Evolutionary conservation across 2,329 filamentous ascomycete species (phyloP).

Genomic region (Aspergillus pseudotamarii): DNA sequence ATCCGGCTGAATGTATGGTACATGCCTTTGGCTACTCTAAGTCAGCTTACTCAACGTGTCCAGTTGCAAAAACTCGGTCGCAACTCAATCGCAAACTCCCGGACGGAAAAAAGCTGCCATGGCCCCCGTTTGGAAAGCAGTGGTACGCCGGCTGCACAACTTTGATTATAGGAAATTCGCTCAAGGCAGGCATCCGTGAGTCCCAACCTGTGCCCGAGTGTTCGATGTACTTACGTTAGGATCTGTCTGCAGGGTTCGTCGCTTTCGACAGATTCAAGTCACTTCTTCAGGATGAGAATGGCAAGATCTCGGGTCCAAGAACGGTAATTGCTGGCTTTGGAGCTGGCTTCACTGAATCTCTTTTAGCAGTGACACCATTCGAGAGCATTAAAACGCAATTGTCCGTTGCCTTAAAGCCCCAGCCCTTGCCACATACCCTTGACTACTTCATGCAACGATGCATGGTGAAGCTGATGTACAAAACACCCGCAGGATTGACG

Average conservation of each 20-base stretch:
- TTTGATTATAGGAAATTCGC: slow-evolving; percentile 91
- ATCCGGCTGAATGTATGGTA: slow-evolving; percentile 82
- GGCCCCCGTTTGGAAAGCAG: slow-evolving; percentile 88
- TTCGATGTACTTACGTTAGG: background rate
- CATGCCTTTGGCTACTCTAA: slow-evolving; percentile 11
- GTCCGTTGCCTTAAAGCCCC: slow-evolving; percentile 44
- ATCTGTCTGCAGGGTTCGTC: slow-evolving; percentile 68
- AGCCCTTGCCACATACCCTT: background rate
- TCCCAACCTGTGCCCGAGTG: slow-evolving; percentile 20
- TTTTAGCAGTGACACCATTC: slow-evolving; percentile 92
- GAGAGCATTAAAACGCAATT: slow-evolving; percentile 98
- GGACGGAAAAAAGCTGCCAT: slow-evolving; percentile 83
- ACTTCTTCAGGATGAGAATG: slow-evolving; percentile 77
- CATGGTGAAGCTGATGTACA: background rate
- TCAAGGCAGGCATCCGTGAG: slow-evolving; percentile 92
- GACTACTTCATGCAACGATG: background rate
- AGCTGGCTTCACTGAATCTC: slow-evolving; percentile 89
- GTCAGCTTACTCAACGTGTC: slow-evolving; percentile 14
- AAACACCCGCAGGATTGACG: slow-evolving; percentile 72
- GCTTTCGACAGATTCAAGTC: slow-evolving; percentile 94
- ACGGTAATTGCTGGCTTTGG: slow-evolving; percentile 94
- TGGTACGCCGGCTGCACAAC: slow-evolving; percentile 99
- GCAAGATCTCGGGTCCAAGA: slow-evolving; percentile 84
- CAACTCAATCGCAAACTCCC: slow-evolving; percentile 87
- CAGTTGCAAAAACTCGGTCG: slow-evolving; percentile 90